phyloP scores from a whole-genome alignment of 1,139 yeast species.

The Lodderomyces beijingensis region DNA sequence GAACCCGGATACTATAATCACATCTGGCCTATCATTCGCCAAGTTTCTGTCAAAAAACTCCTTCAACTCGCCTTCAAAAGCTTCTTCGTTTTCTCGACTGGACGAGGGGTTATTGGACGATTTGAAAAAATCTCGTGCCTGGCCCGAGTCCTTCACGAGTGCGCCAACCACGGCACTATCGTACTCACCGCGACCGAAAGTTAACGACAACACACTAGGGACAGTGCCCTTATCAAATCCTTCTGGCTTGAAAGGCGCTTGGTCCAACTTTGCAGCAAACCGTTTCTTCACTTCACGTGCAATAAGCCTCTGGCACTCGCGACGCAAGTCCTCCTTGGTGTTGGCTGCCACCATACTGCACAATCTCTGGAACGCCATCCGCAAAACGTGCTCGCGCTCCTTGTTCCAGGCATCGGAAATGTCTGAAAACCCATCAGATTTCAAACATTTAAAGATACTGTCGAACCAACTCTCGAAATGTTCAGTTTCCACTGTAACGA shows the following conservation, averaged over 20 bases:
- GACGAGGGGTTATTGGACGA: slow-evolving; percentile 74
- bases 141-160: slow-evolving; percentile 74
- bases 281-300: slow-evolving; percentile 66
- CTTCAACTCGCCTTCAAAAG: slow-evolving; percentile 50
- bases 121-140: slow-evolving; percentile 70
- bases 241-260: slow-evolving; percentile 86
- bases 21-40: slow-evolving; percentile 62
- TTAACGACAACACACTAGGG: slow-evolving; percentile 77
- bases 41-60: slow-evolving; percentile 39
- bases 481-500: slow-evolving; percentile 43
- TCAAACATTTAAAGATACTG: slow-evolving; percentile 53
- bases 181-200: slow-evolving; percentile 83
- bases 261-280: slow-evolving; percentile 72
- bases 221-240: slow-evolving; percentile 75
- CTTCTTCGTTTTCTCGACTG: slow-evolving; percentile 45
- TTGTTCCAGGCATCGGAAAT: slow-evolving; percentile 79
- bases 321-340: slow-evolving; percentile 78
- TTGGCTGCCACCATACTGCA: slow-evolving; percentile 67
- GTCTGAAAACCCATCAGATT: slow-evolving; percentile 82
- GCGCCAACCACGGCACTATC: slow-evolving; percentile 86
- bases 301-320: slow-evolving; percentile 70
- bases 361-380: slow-evolving; percentile 63
- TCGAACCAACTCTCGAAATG: slow-evolving; percentile 43
- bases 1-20: slow-evolving; percentile 84
- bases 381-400: slow-evolving; percentile 65